Base-by-base conservation (phyloP, 345 rosid species). In the Isatis tinctoria region DNA sequence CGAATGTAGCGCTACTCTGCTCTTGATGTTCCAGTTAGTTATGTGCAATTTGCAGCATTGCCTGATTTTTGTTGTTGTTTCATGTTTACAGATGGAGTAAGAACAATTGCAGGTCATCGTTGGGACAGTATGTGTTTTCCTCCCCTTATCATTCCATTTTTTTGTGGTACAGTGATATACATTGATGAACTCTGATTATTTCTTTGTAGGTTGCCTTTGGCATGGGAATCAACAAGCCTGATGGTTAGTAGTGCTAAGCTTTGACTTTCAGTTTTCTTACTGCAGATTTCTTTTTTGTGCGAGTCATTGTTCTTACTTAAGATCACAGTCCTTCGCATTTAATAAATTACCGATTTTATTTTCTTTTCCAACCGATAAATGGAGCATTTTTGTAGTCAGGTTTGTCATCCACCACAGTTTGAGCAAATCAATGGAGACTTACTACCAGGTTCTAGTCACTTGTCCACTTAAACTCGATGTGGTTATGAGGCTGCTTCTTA, bases 171-270 rank as follows among this genome's bases (percentile, higher is more conserved):
- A 6, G 11, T 54, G 40, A 64, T 47, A n/a, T 76, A 33, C 51
- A 26, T 26, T 7, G 17, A 17, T 63, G 62, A 73, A 73, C 54
- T 69, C 5, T 61, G 27, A 36, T 70, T 28, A 60, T 77, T 73
- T 16, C 35, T 28, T 77, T 64, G 26, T 83, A 94, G 98, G 98
- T 94, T 79, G 98, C 98, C 32, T 94, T 94, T 86, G 98, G 98
- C 17, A 94, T 94, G 98, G 98, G 98, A 78, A 91, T 94, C 82
- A 94, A 94, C 87, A 94, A 94, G 79, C 98, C 98, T 53, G 98
- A 94, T 87, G 98, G 98, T 90, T 67, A 81, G 90, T 83, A 67
- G 37, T 54, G 60, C 70, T 47, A 69, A 59, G 37, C 9, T 52
- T 61, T 17, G 0, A 9, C 59, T 44, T 51, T 60, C 36, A 22